These are phyloP conservation scores for Lepidium africanum DNA, from an alignment of 345 rosid genomes.

Conservation along the genomic window DNA sequence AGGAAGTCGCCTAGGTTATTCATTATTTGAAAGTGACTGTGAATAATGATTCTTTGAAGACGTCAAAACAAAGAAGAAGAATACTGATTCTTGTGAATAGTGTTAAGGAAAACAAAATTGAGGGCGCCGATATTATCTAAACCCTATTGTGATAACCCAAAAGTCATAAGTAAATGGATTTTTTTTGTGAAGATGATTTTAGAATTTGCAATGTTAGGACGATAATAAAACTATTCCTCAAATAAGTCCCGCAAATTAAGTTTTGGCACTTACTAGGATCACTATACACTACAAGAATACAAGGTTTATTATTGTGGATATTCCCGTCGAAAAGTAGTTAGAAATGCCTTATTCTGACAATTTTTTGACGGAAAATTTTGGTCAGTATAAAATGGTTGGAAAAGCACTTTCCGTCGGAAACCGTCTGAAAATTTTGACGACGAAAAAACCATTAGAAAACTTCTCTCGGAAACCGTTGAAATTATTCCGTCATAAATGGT, in stretches of 20 bases:
- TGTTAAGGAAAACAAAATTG: conserved; percentile 6
- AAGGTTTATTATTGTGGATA: too few species aligned
- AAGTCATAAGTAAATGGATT: background rate
- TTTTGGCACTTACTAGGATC: background rate
- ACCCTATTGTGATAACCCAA: background rate
- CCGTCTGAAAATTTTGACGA: too few species aligned
- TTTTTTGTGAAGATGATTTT: background rate
- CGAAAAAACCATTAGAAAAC: too few species aligned
- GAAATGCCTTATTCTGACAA: too few species aligned
- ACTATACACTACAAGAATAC: background rate
- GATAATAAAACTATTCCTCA: background rate
- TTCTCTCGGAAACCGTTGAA: too few species aligned
- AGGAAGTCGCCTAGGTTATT: conserved; percentile 10
- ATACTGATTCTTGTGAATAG: background rate
- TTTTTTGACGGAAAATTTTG: too few species aligned
- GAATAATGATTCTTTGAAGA: conserved; percentile 5
- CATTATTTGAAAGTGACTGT: conserved; percentile 19
- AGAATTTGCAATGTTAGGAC: background rate
- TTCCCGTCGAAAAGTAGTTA: too few species aligned
- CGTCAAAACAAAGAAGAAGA: background rate
- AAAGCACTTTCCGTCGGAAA: too few species aligned
- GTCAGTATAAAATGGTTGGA: too few species aligned
- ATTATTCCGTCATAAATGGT: too few species aligned
- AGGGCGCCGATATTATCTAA: conserved; percentile 1
- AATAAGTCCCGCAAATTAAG: background rate